phyloP scores from a whole-genome alignment of 345 rosid genomes.

The Corymbia maculata region DNA sequence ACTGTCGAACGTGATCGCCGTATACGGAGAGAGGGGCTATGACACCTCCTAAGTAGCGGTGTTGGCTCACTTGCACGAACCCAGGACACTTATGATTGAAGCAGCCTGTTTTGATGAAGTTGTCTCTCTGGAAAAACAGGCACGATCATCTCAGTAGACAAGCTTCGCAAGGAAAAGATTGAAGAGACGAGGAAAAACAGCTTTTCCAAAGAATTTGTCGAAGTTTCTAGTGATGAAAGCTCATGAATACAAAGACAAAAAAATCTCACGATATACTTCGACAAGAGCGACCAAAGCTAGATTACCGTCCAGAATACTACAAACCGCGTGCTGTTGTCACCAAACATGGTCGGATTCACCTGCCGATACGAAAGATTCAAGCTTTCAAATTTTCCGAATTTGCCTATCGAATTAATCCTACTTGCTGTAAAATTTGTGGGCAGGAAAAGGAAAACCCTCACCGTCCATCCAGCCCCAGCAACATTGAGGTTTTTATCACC shows the following conservation, averaged over 20 bases:
- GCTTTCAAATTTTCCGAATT: background rate
- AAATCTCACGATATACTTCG: background rate
- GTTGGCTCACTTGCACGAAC: background rate
- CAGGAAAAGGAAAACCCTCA: background rate
- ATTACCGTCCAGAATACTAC: background rate
- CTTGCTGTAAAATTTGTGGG: background rate
- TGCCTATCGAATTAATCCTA: background rate
- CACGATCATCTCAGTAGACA: background rate
- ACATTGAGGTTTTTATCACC: background rate
- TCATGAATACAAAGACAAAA: background rate
- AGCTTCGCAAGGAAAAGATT: accelerated
- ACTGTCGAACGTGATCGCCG: background rate
- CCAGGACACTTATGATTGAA: background rate
- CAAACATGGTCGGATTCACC: background rate
- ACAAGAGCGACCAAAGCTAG: background rate
- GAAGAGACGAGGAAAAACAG: background rate
- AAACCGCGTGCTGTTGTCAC: background rate
- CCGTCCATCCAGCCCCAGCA: background rate
- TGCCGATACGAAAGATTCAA: background rate
- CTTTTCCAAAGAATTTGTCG: background rate
- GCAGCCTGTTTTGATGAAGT: background rate
- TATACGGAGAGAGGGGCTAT: background rate
- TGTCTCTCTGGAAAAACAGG: background rate
- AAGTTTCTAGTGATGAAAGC: accelerated
- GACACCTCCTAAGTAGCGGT: background rate